phyloP scores from a whole-genome alignment of 768 basidiomycete species.

The Suillus tomentosus region DNA sequence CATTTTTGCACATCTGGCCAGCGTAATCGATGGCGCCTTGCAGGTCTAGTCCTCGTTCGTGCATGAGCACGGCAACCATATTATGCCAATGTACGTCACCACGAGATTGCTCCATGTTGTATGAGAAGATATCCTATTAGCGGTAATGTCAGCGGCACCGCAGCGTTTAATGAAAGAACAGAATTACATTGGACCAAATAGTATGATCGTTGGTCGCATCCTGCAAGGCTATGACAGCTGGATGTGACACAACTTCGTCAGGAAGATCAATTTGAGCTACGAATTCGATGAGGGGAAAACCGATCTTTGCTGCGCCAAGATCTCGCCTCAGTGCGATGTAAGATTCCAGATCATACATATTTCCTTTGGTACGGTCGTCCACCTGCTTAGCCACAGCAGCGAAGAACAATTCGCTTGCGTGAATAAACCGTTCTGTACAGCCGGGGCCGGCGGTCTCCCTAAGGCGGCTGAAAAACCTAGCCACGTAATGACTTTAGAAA shows the following conservation, averaged over 20 bases:
- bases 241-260: conserved; percentile 53
- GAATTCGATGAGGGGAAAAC: conserved; percentile 56
- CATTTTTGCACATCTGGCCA: conserved; percentile 42
- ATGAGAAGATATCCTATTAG: conserved; percentile 65
- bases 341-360: conserved; percentile 46
- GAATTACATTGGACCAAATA: conserved; percentile 45
- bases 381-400: conserved; percentile 45
- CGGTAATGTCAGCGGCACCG: conserved; percentile 8
- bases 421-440: conserved; percentile 41
- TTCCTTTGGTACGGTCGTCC: conserved; percentile 39
- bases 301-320: conserved; percentile 51
- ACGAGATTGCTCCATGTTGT: conserved; percentile 72
- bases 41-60: conserved; percentile 58
- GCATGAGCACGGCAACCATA: conserved; percentile 36
- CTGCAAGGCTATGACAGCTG: conserved; percentile 45
- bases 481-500: background rate
- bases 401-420: conserved; percentile 41
- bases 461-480: conserved; percentile 41
- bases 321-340: conserved; percentile 56
- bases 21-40: conserved; percentile 67
- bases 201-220: conserved; percentile 53
- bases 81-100: conserved; percentile 59
- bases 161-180: conserved; percentile 6
- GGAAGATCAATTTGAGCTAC: conserved; percentile 52
- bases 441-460: conserved; percentile 39